Percentiles rank a stretch among this genome's conserved stretches.
Evolutionary conservation across 179 eudicot species (phyloP).

Genomic region (Nepenthes alata): DNA sequence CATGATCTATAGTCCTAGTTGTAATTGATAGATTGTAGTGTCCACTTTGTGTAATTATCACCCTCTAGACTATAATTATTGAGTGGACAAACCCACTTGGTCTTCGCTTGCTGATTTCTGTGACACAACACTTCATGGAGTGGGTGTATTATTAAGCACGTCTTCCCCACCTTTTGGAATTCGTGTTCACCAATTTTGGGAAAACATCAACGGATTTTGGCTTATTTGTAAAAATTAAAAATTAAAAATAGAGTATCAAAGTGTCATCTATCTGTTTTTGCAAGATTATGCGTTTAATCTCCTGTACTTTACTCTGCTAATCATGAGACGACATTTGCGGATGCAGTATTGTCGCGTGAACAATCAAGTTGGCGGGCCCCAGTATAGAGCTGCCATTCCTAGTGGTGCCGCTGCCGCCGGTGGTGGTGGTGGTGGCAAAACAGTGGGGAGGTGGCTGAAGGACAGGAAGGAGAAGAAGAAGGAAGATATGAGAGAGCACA

Average conservation of each 20-base stretch:
- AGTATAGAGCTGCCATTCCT: slow-evolving; percentile 28
- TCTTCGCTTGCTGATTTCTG: slow-evolving; percentile 8
- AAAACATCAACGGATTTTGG: too few relatives aligned
- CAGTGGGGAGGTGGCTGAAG: slow-evolving; percentile 93
- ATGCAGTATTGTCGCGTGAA: slow-evolving; percentile 54
- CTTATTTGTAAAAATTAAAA: too few relatives aligned
- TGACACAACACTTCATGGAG: too few relatives aligned
- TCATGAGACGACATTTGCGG: background rate
- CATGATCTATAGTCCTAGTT: background rate
- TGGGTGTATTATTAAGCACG: too few relatives aligned
- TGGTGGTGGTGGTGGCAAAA: slow-evolving; percentile 37
- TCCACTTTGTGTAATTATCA: slow-evolving; percentile 8
- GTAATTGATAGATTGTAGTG: slow-evolving; percentile 12
- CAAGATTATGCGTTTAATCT: background rate
- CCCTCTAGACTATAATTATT: slow-evolving; percentile 15
- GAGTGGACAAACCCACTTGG: slow-evolving; percentile 20
- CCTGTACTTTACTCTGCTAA: background rate
- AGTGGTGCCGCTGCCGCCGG: slow-evolving; percentile 15
- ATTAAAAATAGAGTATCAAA: too few relatives aligned
- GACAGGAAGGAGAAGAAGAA: slow-evolving; percentile 83
- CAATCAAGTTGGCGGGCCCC: slow-evolving; percentile 27
- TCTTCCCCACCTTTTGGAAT: too few relatives aligned
- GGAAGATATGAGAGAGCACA: slow-evolving; percentile 75
- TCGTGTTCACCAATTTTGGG: too few relatives aligned
- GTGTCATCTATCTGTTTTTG: too few relatives aligned